Evolutionary conservation across 371 early-diverging fungal species (phyloP).

Genomic region (Aphelidium insulamus): DNA sequence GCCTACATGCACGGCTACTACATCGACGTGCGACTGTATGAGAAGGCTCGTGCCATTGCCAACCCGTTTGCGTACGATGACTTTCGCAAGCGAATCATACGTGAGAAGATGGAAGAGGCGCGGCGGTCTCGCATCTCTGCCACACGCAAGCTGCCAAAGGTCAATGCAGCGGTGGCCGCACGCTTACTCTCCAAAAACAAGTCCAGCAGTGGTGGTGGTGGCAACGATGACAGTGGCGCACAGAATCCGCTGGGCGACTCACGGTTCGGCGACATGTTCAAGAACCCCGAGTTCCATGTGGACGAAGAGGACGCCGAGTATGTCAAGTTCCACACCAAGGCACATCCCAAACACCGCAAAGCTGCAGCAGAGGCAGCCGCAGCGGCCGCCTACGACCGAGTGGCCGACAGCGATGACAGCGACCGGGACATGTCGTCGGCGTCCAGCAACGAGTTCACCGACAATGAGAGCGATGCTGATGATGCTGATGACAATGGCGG

Average conservation of each 20-base stretch:
- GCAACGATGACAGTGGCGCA: neutral
- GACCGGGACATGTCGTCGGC: too few species aligned
- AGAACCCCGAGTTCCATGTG: constrained; percentile 78
- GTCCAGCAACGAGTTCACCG: too few species aligned
- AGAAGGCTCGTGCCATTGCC: constrained; percentile 82
- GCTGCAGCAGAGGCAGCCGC: too few species aligned
- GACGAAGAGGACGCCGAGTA: constrained; percentile 68
- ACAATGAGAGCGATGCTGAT: too few species aligned
- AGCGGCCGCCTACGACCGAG: too few species aligned
- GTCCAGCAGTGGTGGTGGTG: constrained; percentile 6
- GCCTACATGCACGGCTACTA: constrained; percentile 98
- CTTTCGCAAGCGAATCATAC: constrained; percentile 45
- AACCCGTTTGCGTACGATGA: constrained; percentile 94
- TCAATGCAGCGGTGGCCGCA: constrained; percentile 63
- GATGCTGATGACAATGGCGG: too few species aligned
- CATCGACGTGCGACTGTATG: constrained; percentile 79
- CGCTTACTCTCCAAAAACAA: constrained; percentile 35
- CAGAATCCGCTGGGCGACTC: constrained; percentile 38
- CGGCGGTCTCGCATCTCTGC: constrained; percentile 72
- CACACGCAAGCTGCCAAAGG: constrained; percentile 63
- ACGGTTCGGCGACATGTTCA: constrained; percentile 74
- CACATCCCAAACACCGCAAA: too few species aligned
- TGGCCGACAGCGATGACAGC: too few species aligned
- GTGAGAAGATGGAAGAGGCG: constrained; percentile 63
- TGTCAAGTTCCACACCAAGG: too few species aligned